phyloP scores from a whole-genome alignment of 768 basidiomycete genomes.

The Leccinum disarticulatum region DNA sequence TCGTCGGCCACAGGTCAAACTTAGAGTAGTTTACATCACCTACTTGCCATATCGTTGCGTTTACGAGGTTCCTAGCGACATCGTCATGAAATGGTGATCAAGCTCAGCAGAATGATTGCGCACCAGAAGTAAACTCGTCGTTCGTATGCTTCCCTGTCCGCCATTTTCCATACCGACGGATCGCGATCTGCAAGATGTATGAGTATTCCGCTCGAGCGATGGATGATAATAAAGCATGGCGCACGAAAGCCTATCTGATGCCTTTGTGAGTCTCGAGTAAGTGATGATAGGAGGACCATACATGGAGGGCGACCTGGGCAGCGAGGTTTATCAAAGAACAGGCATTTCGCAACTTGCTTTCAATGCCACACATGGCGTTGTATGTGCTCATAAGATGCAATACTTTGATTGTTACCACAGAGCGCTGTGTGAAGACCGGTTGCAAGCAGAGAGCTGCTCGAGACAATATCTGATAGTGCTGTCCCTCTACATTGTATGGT shows the following conservation, averaged over 20 bases:
- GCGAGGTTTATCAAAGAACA: constrained; percentile 49
- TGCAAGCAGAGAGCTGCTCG: constrained; percentile 48
- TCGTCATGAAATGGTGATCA: not conserved
- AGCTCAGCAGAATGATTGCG: not conserved
- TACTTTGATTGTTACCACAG: constrained; percentile 48
- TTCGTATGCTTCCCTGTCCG: constrained; percentile 51
- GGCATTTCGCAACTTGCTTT: constrained; percentile 47
- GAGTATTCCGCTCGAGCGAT: constrained; percentile 1
- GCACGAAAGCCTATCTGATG: constrained; percentile 17
- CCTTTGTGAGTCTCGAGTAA: constrained; percentile 1
- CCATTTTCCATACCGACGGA: constrained; percentile 50
- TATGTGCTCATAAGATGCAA: constrained; percentile 55
- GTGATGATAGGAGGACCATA: constrained; percentile 23
- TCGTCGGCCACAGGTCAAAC: not conserved
- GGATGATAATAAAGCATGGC: constrained; percentile 1
- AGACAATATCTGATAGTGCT: constrained; percentile 51
- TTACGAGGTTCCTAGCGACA: constrained; percentile 38
- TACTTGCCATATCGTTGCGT: constrained; percentile 47
- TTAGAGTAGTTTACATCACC: not conserved
- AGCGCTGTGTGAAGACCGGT: constrained; percentile 42
- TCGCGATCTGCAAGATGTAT: constrained; percentile 41
- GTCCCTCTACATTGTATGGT: constrained; percentile 51
- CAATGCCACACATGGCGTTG: constrained; percentile 53
- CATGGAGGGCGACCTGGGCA: constrained; percentile 47
- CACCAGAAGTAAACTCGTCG: constrained; percentile 55